Evolutionary conservation across 208 protist genomes (phyloP).

Genomic region (Porcisia hertigi): DNA sequence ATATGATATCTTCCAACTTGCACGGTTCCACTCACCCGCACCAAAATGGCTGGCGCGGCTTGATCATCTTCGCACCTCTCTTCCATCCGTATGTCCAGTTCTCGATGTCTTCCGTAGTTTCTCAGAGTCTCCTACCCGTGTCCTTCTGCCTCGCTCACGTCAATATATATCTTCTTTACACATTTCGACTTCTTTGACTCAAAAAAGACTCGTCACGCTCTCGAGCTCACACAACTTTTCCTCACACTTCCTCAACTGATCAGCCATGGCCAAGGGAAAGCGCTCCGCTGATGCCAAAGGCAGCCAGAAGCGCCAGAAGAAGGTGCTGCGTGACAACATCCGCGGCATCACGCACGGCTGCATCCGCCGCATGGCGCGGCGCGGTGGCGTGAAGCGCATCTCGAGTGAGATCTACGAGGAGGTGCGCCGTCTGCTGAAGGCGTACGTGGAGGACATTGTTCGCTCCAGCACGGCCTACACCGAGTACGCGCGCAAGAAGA

Average conservation of each 20-base stretch:
- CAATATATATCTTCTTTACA: background rate
- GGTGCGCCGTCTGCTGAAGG: constrained; percentile 79
- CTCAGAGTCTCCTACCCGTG: background rate
- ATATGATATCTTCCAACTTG: background rate
- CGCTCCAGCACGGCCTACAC: too few relatives aligned
- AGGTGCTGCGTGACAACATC: too few relatives aligned
- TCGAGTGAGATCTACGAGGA: constrained; percentile 67
- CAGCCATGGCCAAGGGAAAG: constrained; percentile 76
- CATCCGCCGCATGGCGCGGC: constrained; percentile 89
- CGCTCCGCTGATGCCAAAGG: constrained; percentile 69
- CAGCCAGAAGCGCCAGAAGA: constrained; percentile 82
- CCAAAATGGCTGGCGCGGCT: background rate
- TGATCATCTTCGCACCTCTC: background rate
- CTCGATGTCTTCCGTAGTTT: background rate
- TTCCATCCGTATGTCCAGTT: background rate
- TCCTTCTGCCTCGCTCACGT: background rate
- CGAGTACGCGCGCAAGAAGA: too few relatives aligned
- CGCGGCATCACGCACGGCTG: too few relatives aligned
- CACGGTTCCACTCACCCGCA: background rate
- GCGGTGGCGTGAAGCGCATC: constrained; percentile 94
- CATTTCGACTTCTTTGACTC: background rate
- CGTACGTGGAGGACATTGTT: constrained; percentile 82
- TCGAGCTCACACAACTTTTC: background rate
- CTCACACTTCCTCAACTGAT: background rate
- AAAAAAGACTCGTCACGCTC: background rate